phyloP scores from a whole-genome alignment of 1,284 basidiomycete species.

The Pseudozyma thailandica region DNA sequence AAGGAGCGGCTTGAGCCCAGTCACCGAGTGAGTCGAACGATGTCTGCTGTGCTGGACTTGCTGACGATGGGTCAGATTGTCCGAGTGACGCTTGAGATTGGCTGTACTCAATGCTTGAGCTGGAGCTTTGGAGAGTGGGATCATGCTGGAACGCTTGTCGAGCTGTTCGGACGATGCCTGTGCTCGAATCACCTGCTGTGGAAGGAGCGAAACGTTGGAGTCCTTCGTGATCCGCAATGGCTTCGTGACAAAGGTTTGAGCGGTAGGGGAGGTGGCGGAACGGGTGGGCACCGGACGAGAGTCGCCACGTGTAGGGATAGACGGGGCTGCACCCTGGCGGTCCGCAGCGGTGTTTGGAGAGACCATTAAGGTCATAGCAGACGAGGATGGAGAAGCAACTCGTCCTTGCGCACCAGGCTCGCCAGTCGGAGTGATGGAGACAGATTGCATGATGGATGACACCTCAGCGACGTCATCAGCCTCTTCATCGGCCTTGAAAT shows the following conservation, averaged over 20 bases:
- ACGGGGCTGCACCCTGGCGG: slow-evolving; percentile 1
- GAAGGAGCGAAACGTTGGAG: slow-evolving; percentile 5
- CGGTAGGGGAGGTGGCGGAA: background rate
- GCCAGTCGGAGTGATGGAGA: slow-evolving; percentile 12
- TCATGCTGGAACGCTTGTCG: background rate
- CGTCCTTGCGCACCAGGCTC: background rate
- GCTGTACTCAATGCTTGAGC: slow-evolving; percentile 22
- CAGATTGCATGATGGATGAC: slow-evolving; percentile 40
- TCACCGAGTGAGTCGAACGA: slow-evolving; percentile 24
- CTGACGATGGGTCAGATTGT: slow-evolving; percentile 26
- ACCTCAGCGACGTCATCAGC: slow-evolving; percentile 45
- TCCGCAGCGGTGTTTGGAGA: background rate
- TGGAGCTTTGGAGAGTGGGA: background rate
- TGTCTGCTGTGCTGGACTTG: slow-evolving; percentile 16
- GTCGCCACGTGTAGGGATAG: slow-evolving; percentile 30
- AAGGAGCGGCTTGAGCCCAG: slow-evolving; percentile 37
- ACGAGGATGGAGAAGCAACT: slow-evolving; percentile 14
- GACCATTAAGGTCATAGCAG: slow-evolving; percentile 1
- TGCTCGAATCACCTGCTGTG: slow-evolving; percentile 35
- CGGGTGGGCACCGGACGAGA: slow-evolving; percentile 13
- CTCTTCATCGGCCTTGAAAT: slow-evolving; percentile 16
- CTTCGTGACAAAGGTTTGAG: slow-evolving; percentile 8
- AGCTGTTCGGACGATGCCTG: slow-evolving; percentile 29
- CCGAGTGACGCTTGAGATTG: slow-evolving; percentile 42
- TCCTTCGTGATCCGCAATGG: slow-evolving; percentile 47